phyloP scores from a whole-genome alignment of 305 asterid genomes.

The Fraxinus sp. region DNA sequence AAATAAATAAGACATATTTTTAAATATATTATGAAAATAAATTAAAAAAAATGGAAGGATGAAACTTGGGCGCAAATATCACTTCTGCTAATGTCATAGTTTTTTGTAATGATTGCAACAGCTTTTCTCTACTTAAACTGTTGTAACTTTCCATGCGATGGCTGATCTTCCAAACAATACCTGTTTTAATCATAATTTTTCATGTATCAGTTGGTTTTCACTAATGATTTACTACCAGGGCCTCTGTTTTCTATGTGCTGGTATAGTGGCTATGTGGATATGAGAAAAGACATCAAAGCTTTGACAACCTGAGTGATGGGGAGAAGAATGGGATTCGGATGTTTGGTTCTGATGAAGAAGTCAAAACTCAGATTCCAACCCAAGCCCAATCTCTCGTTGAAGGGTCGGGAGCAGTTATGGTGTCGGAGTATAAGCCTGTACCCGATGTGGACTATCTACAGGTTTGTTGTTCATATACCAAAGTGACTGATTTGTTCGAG shows the following conservation, averaged over 20 bases:
- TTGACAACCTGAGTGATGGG: constrained; percentile 39
- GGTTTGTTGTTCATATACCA: constrained; percentile 40
- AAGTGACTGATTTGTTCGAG: not conserved
- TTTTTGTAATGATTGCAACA: not conserved
- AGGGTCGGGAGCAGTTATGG: constrained; percentile 76
- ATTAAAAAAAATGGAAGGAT: not conserved
- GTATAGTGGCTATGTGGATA: constrained; percentile 85
- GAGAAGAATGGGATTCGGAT: constrained; percentile 50
- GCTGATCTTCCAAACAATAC: constrained; percentile 14
- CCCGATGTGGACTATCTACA: constrained; percentile 97
- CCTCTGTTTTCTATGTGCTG: constrained; percentile 94
- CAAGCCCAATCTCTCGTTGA: constrained; percentile 81
- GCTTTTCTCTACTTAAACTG: constrained; percentile 4
- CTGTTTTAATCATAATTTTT: constrained; percentile 27
- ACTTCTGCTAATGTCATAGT: not conserved
- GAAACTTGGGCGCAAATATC: not conserved
- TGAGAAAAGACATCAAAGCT: constrained; percentile 44
- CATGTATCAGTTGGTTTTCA: constrained; percentile 71
- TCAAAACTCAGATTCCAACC: constrained; percentile 68
- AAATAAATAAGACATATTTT: not conserved
- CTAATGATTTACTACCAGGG: constrained; percentile 90
- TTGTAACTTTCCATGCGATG: not conserved
- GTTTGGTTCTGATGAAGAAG: constrained; percentile 77
- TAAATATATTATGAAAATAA: not conserved
- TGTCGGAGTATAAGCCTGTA: constrained; percentile 69